phyloP scores from a whole-genome alignment of 177 flowering plant genomes.

The Vitis hybrid region DNA sequence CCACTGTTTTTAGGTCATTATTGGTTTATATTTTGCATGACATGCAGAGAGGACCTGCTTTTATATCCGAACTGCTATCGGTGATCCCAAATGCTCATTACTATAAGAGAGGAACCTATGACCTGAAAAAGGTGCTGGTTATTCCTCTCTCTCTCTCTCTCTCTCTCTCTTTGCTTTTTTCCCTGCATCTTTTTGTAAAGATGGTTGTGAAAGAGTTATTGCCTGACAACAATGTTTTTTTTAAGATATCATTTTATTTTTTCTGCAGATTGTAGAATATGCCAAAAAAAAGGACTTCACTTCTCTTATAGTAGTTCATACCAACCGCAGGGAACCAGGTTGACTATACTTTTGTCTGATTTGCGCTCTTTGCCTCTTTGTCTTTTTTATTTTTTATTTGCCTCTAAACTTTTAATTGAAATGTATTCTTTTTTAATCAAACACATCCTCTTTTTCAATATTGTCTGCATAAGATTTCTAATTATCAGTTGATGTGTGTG shows the following conservation, averaged over 20 bases:
- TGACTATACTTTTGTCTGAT: constrained; percentile 13
- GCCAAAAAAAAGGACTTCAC: constrained; percentile 83
- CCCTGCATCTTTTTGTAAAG: background rate
- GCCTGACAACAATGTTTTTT: background rate
- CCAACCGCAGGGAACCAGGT: constrained; percentile 95
- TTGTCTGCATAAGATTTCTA: too few relatives aligned
- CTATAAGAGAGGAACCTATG: constrained; percentile 91
- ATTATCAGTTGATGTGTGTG: background rate
- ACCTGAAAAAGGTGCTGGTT: constrained; percentile 74
- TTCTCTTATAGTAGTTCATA: constrained; percentile 83
- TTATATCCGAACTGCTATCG: constrained; percentile 67
- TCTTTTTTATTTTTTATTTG: background rate
- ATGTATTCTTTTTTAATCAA: too few relatives aligned
- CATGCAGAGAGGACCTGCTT: constrained; percentile 89
- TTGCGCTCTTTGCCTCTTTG: too few relatives aligned
- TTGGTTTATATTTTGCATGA: constrained; percentile 7
- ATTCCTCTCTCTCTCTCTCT: background rate
- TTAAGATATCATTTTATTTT: background rate
- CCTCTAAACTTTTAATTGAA: background rate
- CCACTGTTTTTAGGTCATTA: background rate
- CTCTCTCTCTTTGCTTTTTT: background rate
- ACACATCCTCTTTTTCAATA: too few relatives aligned
- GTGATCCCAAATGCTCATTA: constrained; percentile 92
- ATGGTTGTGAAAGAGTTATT: background rate
- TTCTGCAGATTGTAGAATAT: constrained; percentile 78